phyloP scores from a whole-genome alignment of 108 stramenopile species.

The Nannochloropsis oceanica region DNA sequence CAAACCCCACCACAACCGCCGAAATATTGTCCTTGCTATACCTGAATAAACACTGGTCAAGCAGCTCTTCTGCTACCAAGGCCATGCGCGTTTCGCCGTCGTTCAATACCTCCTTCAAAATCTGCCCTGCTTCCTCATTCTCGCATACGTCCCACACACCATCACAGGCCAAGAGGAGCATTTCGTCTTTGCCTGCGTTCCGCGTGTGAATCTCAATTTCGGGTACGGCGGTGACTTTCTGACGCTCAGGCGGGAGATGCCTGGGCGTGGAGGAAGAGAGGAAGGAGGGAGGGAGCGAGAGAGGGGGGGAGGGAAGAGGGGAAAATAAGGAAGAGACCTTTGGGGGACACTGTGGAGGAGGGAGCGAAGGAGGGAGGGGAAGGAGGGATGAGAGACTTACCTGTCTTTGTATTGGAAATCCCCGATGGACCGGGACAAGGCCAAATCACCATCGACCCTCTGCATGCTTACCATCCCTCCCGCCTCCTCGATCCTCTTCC shows the following conservation, averaged over 20 bases:
- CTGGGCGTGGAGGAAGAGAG: background rate
- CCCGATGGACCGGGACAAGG: conserved; percentile 34
- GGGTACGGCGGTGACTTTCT: background rate
- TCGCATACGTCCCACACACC: conserved; percentile 35
- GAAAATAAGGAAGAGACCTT: background rate
- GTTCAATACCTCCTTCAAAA: background rate
- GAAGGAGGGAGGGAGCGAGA: background rate
- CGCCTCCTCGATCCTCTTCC: conserved; percentile 26
- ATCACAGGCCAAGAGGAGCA: conserved; percentile 31
- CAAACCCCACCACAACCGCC: conserved; percentile 22
- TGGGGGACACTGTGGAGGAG: background rate
- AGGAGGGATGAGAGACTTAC: background rate
- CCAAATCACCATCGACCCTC: conserved; percentile 36
- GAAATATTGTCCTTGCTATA: conserved; percentile 36
- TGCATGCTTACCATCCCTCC: conserved; percentile 26
- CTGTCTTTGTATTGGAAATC: conserved; percentile 38
- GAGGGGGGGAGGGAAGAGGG: too few species aligned
- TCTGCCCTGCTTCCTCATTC: background rate
- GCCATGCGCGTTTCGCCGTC: conserved; percentile 3
- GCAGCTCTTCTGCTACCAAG: conserved; percentile 8
- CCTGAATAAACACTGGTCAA: conserved; percentile 14
- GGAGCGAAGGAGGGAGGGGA: background rate
- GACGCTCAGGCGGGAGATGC: background rate
- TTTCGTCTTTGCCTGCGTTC: background rate
- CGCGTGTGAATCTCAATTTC: background rate